Base-by-base conservation (phyloP, 2,329 filamentous ascomycete genomes). In the Fusarium cyanostomum region DNA sequence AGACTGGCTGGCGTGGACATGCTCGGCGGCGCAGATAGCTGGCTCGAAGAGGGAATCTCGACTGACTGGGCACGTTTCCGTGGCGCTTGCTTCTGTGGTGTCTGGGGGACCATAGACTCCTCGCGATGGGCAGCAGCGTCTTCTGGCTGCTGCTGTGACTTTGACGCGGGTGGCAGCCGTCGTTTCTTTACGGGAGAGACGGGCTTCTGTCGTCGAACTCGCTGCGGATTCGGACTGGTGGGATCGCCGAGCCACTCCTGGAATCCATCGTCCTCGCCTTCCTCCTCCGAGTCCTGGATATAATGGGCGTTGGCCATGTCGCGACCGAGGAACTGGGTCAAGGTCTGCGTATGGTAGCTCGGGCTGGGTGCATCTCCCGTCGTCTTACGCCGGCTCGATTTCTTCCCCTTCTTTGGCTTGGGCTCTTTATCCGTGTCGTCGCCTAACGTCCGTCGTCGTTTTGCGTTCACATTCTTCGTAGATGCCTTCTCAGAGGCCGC, bases 21-120 rank as follows among this genome's bases (percentile, higher is more conserved):
- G 4, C 78, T 79, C 21, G 77, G 76, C 0, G 80, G 79, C 8
- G 79, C 79, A 3, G 76, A 63, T 9, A 69, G 21, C n/a, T 68
- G 69, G 13, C 64, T 71, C 1, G 82, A 83, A 1, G 80, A 81
- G 2, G 80, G 80, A 7, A 83, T 78, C 59, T 82, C 79, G 3
- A 74, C 66, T 31, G 73, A 74, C 15, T 51, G 54, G 46, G 49
- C 53, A 9, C 62, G 69, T 46, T 74, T 75, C 2, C 63, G 53
- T 0, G 80, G 81, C 3, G 81, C 83, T 53, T 81, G 77, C 34
- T 61, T 61, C 11, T 61, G 60, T 0, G 80, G 81, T 7, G 81
- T 83, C 55, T 81, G 77, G 1, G 80, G 80, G 7, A 79, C 70
- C n/a, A 77, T 58, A 1, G 77, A 76, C 18, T 71, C 70, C 33